Conservation (phyloP, 495 filamentous ascomycete species). For the Penicillium atrosanguineum region DNA sequence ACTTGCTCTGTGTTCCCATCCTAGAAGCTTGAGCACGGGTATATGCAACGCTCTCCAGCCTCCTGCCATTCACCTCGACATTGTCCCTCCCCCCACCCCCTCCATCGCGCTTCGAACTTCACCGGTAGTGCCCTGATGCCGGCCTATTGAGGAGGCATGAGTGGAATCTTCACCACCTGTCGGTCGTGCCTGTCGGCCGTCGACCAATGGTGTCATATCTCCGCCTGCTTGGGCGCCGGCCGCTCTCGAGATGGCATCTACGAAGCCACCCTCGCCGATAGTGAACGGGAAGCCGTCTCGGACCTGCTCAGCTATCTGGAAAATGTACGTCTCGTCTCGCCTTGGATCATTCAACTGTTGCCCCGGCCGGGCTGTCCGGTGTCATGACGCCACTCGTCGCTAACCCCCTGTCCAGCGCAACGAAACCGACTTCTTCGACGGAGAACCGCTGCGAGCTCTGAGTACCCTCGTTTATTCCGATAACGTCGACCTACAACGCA, state of each 20-base stretch:
- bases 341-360: neutral
- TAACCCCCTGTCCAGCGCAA: slow-evolving; percentile 60
- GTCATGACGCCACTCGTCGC: neutral
- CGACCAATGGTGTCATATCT: slow-evolving; percentile 49
- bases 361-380: neutral
- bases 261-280: slow-evolving; percentile 92
- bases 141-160: slow-evolving; percentile 37
- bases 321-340: slow-evolving; percentile 64
- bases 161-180: slow-evolving; percentile 44
- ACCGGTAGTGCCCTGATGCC: slow-evolving; percentile 25
- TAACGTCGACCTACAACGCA: slow-evolving; percentile 96
- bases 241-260: slow-evolving; percentile 91
- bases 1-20: slow-evolving; percentile 19
- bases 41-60: slow-evolving; percentile 11
- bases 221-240: slow-evolving; percentile 55
- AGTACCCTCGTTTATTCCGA: slow-evolving; percentile 97
- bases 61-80: slow-evolving; percentile 2
- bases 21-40: slow-evolving; percentile 9
- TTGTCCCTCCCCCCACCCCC: slow-evolving; percentile 5
- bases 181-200: slow-evolving; percentile 43
- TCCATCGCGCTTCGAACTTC: neutral
- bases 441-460: slow-evolving; percentile 90
- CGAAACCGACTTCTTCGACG: slow-evolving; percentile 97
- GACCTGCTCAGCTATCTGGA: slow-evolving; percentile 94
- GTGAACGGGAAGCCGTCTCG: slow-evolving; percentile 94